phyloP scores from a whole-genome alignment of 306 rosid genomes.

The Spatholobus suberectus region DNA sequence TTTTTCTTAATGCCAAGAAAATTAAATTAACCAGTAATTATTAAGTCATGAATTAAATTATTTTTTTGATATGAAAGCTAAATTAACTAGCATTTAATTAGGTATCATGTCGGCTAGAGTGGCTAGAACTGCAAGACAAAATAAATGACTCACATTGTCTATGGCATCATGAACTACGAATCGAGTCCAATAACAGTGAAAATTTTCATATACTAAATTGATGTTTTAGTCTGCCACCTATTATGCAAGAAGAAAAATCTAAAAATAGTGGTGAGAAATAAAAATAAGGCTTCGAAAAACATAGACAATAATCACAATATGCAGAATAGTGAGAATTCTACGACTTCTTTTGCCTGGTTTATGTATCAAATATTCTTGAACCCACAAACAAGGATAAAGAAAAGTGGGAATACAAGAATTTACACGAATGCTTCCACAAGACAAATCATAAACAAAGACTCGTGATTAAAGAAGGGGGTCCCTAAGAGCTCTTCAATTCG shows the following conservation, averaged over 20 bases:
- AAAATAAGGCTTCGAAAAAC: no score
- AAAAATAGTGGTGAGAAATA: no score
- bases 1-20: no score
- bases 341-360: background rate
- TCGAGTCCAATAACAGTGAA: no score
- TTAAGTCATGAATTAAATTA: no score
- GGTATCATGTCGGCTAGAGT: no score
- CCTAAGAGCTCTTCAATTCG: slow-evolving; percentile 40
- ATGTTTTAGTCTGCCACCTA: background rate
- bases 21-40: no score
- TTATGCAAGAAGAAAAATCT: background rate
- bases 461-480: background rate
- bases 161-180: no score
- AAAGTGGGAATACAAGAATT: slow-evolving; percentile 16
- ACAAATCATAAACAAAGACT: background rate
- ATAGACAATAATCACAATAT: background rate
- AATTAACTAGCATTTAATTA: no score
- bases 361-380: slow-evolving; percentile 37
- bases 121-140: no score
- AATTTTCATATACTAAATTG: background rate
- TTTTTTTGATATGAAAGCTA: no score
- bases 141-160: no score
- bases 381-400: background rate
- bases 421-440: background rate
- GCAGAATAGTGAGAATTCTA: slow-evolving; percentile 11